These are phyloP conservation scores for Aspergillus nanangensis DNA, from an alignment of 495 filamentous ascomycete genomes.

Conservation along the genomic window DNA sequence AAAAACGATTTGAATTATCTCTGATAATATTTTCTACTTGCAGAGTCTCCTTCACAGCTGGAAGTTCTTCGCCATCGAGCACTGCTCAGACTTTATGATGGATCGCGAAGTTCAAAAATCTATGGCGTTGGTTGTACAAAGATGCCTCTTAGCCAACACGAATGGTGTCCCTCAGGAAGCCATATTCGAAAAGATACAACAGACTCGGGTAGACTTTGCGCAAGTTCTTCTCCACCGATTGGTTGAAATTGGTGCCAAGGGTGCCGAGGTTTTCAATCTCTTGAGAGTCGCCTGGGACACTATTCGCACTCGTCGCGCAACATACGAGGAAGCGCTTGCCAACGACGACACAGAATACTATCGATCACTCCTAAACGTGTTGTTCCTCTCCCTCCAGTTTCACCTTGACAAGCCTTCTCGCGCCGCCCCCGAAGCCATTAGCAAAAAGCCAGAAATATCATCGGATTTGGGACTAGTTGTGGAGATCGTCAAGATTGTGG, in stretches of 20 bases:
- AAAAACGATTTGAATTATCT: not conserved
- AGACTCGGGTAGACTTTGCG: conserved; percentile 68
- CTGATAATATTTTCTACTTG: conserved; percentile 4
- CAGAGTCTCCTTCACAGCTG: conserved; percentile 80
- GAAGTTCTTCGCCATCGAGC: conserved; percentile 82
- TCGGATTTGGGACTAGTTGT: conserved; percentile 52
- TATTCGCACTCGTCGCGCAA: conserved; percentile 55
- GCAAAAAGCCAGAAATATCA: conserved; percentile 35
- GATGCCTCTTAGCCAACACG: conserved; percentile 69
- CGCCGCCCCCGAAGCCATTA: conserved; percentile 27
- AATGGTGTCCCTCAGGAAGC: conserved; percentile 59
- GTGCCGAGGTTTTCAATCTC: conserved; percentile 56
- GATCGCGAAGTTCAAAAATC: conserved; percentile 62
- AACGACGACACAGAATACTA: conserved; percentile 67
- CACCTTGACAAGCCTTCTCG: conserved; percentile 33
- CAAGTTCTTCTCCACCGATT: conserved; percentile 74
- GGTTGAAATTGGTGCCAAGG: conserved; percentile 55
- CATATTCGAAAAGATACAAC: conserved; percentile 67
- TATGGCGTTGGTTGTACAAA: conserved; percentile 60
- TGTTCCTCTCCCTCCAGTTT: conserved; percentile 76
- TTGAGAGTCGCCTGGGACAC: conserved; percentile 64
- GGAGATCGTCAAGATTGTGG: conserved; percentile 68
- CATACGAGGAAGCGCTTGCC: conserved; percentile 59
- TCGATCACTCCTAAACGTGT: conserved; percentile 74
- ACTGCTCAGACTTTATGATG: conserved; percentile 62